phyloP scores from a whole-genome alignment of 1,284 basidiomycete genomes.

The Malassezia furfur region DNA sequence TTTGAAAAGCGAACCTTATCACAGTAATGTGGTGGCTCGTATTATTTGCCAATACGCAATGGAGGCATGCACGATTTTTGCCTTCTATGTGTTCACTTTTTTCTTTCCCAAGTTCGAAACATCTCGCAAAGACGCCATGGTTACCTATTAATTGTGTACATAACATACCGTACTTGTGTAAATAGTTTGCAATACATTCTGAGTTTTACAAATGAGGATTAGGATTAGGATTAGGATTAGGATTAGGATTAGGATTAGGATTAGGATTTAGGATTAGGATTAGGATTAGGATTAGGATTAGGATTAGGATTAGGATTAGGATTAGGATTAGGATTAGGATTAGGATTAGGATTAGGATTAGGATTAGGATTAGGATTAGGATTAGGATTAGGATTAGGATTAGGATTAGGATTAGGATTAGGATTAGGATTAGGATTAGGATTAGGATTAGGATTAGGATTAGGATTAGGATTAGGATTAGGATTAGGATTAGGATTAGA shows the following conservation, averaged over 20 bases:
- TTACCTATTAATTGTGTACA: no score
- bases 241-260: not conserved
- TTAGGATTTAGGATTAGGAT: slow-evolving; percentile 4
- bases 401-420: slow-evolving; percentile 8
- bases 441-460: slow-evolving; percentile 7
- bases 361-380: slow-evolving; percentile 9
- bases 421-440: slow-evolving; percentile 7
- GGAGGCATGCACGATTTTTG: no score
- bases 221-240: not conserved
- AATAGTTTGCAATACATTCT: no score
- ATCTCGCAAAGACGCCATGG: no score
- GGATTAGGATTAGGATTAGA: slow-evolving; percentile 5
- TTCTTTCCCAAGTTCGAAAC: no score
- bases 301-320: slow-evolving; percentile 10
- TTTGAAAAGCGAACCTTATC: no score
- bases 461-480: slow-evolving; percentile 6
- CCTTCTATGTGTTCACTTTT: no score
- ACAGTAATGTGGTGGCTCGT: no score
- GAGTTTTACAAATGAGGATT: no score
- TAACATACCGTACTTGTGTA: no score
- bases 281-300: slow-evolving; percentile 11
- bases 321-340: slow-evolving; percentile 8
- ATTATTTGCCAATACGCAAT: no score
- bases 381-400: slow-evolving; percentile 8
- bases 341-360: slow-evolving; percentile 9